Evolutionary conservation across 805 yeast genomes (phyloP).

Genomic region (Millerago galiae): DNA sequence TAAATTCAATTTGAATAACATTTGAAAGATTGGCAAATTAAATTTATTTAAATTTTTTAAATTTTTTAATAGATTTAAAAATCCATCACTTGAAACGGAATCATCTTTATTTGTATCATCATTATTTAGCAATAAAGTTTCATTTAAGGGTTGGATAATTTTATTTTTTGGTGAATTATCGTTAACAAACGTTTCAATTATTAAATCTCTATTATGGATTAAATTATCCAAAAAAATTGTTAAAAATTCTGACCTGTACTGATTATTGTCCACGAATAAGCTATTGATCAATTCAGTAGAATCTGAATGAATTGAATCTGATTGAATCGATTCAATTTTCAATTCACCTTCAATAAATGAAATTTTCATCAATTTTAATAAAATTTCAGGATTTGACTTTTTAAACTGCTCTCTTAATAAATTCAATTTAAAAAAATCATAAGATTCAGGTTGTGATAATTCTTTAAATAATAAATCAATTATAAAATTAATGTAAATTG

Average conservation of each 20-base stretch:
- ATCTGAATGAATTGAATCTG: constrained; percentile 22
- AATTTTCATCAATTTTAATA: constrained; percentile 14
- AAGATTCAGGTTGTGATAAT: constrained; percentile 8
- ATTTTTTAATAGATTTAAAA: constrained; percentile 12
- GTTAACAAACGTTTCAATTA: constrained; percentile 6
- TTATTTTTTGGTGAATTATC: neutral
- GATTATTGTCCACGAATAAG: constrained; percentile 14
- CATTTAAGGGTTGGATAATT: constrained; percentile 7
- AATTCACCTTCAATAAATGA: constrained; percentile 11
- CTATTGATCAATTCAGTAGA: constrained; percentile 20
- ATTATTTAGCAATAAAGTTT: constrained; percentile 4
- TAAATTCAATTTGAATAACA: constrained; percentile 29
- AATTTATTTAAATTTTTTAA: constrained; percentile 29
- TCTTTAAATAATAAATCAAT: constrained; percentile 21
- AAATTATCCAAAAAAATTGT: constrained; percentile 13
- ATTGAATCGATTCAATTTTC: constrained; percentile 14
- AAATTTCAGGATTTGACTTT: constrained; percentile 11
- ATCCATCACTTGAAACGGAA: neutral
- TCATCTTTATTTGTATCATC: neutral
- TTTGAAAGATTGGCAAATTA: constrained; percentile 37
- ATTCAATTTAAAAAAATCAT: constrained; percentile 17
- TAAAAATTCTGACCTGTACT: constrained; percentile 15
- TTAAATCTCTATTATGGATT: constrained; percentile 11
- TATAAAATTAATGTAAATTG: constrained; percentile 14
- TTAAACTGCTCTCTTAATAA: constrained; percentile 20